Conservation (phyloP, 805 yeast genomes). For the Gaillardinia entomophila region DNA sequence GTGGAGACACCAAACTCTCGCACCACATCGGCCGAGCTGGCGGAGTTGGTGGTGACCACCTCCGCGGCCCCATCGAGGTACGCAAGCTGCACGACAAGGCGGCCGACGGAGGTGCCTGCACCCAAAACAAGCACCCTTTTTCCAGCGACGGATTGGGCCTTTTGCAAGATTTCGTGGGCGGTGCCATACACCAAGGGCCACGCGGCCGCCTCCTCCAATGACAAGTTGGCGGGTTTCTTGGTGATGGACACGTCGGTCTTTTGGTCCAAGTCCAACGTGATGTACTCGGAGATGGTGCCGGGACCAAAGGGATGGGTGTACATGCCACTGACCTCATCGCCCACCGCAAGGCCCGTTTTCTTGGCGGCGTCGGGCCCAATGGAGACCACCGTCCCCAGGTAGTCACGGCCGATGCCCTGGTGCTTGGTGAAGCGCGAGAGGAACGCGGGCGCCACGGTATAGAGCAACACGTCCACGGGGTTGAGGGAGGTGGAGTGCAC, state of each 20-base stretch:
- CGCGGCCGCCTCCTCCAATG: slow-evolving; percentile 56
- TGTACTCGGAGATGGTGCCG: slow-evolving; percentile 46
- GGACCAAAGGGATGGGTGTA: slow-evolving; percentile 9
- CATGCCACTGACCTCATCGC: slow-evolving; percentile 26
- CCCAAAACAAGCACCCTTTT: slow-evolving; percentile 62
- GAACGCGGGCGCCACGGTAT: slow-evolving; percentile 9
- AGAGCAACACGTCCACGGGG: slow-evolving; percentile 24
- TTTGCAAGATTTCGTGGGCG: slow-evolving; percentile 40
- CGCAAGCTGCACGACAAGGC: slow-evolving; percentile 52
- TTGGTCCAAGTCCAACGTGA: slow-evolving; percentile 30
- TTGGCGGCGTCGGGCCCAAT: slow-evolving; percentile 21
- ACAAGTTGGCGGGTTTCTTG: slow-evolving; percentile 39
- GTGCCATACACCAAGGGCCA: slow-evolving; percentile 62
- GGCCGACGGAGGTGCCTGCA: slow-evolving; percentile 68
- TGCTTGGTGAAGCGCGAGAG: slow-evolving; percentile 5
- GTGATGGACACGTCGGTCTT: slow-evolving; percentile 32
- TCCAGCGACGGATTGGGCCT: slow-evolving; percentile 30
- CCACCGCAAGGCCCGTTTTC: slow-evolving; percentile 15
- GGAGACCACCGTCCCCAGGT: slow-evolving; percentile 25
- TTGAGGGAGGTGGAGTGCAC: slow-evolving; percentile 27
- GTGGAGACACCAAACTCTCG: slow-evolving; percentile 50
- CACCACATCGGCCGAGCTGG: slow-evolving; percentile 40
- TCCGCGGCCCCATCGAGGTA: slow-evolving; percentile 34
- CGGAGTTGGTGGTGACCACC: slow-evolving; percentile 55
- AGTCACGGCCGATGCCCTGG: slow-evolving; percentile 27